Evolutionary conservation across 2,329 filamentous ascomycete genomes (phyloP), one percentile per base, ranked within the genome.

Genomic region (Talaromyces amestolkiae): DNA sequence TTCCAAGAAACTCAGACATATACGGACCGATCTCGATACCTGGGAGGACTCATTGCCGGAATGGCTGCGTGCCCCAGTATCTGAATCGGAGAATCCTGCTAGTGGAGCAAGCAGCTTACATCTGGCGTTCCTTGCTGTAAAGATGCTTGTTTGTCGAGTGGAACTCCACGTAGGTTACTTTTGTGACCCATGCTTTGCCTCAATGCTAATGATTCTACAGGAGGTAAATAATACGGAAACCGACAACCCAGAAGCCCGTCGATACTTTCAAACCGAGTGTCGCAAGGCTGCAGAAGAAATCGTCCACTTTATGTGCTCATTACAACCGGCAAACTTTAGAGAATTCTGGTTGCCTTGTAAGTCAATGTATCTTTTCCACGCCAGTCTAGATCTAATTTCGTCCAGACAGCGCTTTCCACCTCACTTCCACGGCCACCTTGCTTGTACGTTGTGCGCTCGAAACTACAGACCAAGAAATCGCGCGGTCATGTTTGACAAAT

Each of bases 391-490:
- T 47, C 43, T 63, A 27, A 66, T n/a, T 11, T 13, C 15, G 5
- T 27, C 4, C 39, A 78, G 79, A 82, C 65, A 84, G 82, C 60
- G 82, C 83, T 1, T 83, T 85, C 65, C 77, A 85, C 24, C 76
- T 85, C 17, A 84, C 84, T 1, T 83, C 83, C 19, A 83, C 83
- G 5, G 80, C 82, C n/a, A 85, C 82, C 0, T 78, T 85, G 8
- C 77, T 83, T 11, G 78, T 86, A 24, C 79, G 83, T 47, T 83
- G 82, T 71, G 78, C 81, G 3, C 76, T 86, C 33, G 82, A 86
- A 70, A 83, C 83, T 2, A 79, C 78, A 19, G 81, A 84, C 64
- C 70, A 74, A 1, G 77, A 80, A 24, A 77, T 82, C 17, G 79
- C 82, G 10, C 78, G 78, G 9, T 76, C 79, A 3, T 83, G 80